A percentile compares a stretch with the other conserved stretches of the same genome.
Evolutionary conservation across 2,329 filamentous ascomycete species (phyloP).

Genomic region (Aureobasidium sp.): DNA sequence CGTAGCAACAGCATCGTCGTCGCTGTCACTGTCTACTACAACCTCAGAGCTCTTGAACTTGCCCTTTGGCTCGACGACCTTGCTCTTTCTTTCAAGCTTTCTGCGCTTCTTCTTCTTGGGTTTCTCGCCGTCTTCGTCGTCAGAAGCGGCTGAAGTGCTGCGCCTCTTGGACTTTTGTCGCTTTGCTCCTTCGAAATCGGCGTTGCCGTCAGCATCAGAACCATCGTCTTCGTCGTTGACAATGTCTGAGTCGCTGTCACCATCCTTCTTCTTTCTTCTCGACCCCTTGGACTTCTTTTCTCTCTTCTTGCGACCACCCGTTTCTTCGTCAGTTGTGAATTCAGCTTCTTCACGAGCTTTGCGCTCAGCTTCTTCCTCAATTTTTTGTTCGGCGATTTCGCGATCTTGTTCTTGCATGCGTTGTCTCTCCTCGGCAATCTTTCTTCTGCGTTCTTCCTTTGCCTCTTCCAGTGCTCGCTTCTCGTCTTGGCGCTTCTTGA

Average conservation of each 20-base stretch:
- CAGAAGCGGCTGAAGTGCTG: conserved; percentile 30
- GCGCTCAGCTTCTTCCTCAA: conserved; percentile 59
- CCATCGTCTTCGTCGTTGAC: conserved; percentile 30
- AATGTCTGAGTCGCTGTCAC: conserved; percentile 31
- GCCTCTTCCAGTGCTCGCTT: conserved; percentile 58
- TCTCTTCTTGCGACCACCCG: conserved; percentile 69
- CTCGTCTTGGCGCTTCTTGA: conserved; percentile 68
- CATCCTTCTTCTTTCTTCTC: conserved; percentile 48
- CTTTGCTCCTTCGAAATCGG: conserved; percentile 33
- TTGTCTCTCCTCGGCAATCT: conserved; percentile 78
- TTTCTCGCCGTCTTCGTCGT: conserved; percentile 48
- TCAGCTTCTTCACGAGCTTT: conserved; percentile 56
- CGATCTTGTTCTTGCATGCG: conserved; percentile 68
- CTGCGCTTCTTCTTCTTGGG: conserved; percentile 53
- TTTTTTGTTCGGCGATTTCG: conserved; percentile 59
- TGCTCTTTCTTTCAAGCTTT: conserved; percentile 47
- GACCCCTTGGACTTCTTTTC: conserved; percentile 53
- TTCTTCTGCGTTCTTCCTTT: conserved; percentile 66
- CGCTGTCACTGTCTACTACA: conserved; percentile 67
- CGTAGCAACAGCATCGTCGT: conserved; percentile 32
- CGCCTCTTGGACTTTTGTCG: conserved; percentile 24
- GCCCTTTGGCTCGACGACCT: conserved; percentile 27
- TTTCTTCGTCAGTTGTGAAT: conserved; percentile 72
- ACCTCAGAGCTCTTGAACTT: conserved; percentile 86
- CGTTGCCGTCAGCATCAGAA: conserved; percentile 33